Conservation (phyloP, 164 flowering plant species). For the Magnolia changhungtana region DNA sequence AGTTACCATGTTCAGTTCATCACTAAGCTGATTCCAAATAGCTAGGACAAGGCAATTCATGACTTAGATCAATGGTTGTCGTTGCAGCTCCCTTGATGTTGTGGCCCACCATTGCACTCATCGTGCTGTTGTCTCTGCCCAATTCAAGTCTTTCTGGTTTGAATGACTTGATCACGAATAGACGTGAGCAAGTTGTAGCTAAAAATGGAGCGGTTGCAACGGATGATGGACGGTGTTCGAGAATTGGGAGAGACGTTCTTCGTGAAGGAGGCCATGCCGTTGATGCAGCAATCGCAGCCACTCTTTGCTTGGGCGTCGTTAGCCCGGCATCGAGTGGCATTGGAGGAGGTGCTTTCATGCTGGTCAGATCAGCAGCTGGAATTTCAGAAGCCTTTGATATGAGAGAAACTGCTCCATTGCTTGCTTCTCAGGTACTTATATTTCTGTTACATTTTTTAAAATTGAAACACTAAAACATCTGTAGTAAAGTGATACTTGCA, state of each 20-base stretch:
- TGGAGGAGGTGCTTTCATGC: conserved; percentile 70
- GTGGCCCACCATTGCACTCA: conserved; percentile 11
- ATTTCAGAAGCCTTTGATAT: conserved; percentile 45
- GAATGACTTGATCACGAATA: neutral
- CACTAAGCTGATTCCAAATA: too few relatives aligned
- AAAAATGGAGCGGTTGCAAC: conserved; percentile 51
- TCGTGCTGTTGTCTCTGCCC: conserved; percentile 13
- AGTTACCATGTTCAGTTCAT: too few relatives aligned
- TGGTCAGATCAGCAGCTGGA: conserved; percentile 38
- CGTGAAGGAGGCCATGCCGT: conserved; percentile 59
- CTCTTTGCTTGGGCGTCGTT: conserved; percentile 67
- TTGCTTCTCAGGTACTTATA: conserved; percentile 45
- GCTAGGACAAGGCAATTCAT: too few relatives aligned
- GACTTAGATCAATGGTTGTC: too few relatives aligned
- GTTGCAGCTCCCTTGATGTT: conserved; percentile 13
- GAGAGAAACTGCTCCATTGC: conserved; percentile 67
- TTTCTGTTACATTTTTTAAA: neutral
- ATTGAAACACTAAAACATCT: neutral
- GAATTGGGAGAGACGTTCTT: conserved; percentile 48
- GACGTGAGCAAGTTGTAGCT: conserved; percentile 29
- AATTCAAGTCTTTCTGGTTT: conserved; percentile 2
- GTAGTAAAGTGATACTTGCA: too few relatives aligned
- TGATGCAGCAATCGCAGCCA: conserved; percentile 61
- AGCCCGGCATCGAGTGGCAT: conserved; percentile 69
- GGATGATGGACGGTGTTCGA: conserved; percentile 57